Conservation (phyloP, 176 grass and related monocot species). For the Musa acuminata region DNA sequence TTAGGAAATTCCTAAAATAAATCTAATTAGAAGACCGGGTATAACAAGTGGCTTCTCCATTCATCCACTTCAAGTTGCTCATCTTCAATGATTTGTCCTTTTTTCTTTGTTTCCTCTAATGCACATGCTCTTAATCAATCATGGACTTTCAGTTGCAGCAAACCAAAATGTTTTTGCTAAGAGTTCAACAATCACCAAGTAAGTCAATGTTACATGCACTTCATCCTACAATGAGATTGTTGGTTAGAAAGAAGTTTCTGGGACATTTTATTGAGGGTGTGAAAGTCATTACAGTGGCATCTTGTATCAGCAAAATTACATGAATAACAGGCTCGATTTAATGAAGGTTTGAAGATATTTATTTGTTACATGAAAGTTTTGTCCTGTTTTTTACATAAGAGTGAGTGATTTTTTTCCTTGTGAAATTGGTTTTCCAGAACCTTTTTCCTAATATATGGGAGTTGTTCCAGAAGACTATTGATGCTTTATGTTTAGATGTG, state of each 20-base stretch:
- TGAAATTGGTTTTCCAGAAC: not conserved
- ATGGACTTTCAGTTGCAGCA: slow-evolving; percentile 24
- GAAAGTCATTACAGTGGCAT: slow-evolving; percentile 36
- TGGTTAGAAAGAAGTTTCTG: slow-evolving; percentile 40
- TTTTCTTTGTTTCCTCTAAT: not conserved
- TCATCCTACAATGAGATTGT: slow-evolving; percentile 33
- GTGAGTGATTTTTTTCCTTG: not conserved
- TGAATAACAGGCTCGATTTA: slow-evolving; percentile 58
- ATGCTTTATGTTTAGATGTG: slow-evolving; percentile 55
- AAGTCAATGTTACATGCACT: slow-evolving; percentile 25
- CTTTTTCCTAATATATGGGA: slow-evolving; percentile 28
- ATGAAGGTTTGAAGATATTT: slow-evolving; percentile 39
- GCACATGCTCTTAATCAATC: not conserved
- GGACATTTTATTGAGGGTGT: slow-evolving; percentile 33
- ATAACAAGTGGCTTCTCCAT: not conserved
- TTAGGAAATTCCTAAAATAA: too few relatives aligned
- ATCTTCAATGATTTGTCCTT: not conserved
- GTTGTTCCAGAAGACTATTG: slow-evolving; percentile 56
- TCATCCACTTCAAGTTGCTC: not conserved
- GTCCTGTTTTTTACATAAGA: not conserved
- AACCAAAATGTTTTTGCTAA: slow-evolving; percentile 35
- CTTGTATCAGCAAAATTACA: slow-evolving; percentile 67
- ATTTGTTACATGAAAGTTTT: not conserved
- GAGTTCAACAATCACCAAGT: slow-evolving; percentile 46
- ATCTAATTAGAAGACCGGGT: too few relatives aligned